phyloP scores from a whole-genome alignment of 1,284 basidiomycete genomes.

The Malassezia brasiliensis region DNA sequence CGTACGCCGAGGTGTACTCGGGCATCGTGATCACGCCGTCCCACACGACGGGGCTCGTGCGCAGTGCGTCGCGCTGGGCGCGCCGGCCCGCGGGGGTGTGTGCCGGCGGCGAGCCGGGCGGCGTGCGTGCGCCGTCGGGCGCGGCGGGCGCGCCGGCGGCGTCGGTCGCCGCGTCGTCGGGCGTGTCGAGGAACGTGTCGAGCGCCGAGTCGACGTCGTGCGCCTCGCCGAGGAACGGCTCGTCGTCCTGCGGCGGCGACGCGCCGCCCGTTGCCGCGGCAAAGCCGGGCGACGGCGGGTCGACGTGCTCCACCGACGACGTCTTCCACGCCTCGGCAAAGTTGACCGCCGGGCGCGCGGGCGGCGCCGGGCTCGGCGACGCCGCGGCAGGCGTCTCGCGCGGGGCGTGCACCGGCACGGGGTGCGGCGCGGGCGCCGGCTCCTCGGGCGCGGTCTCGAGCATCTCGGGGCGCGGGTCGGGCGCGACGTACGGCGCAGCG shows the following conservation, averaged over 20 bases:
- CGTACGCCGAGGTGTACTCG: constrained; percentile 33
- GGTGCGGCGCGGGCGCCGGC: constrained; percentile 7
- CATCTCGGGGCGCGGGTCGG: constrained; percentile 20
- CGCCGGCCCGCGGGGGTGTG: constrained; percentile 13
- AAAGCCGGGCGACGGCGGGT: constrained; percentile 2
- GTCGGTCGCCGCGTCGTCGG: background rate
- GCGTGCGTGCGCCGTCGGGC: constrained; percentile 21
- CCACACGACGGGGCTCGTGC: constrained; percentile 28
- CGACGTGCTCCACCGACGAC: background rate
- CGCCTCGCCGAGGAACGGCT: background rate
- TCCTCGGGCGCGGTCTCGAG: background rate
- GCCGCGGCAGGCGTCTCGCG: background rate
- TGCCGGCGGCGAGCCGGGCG: constrained; percentile 20
- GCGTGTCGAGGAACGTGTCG: background rate
- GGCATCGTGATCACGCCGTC: constrained; percentile 45
- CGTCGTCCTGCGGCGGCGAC: background rate
- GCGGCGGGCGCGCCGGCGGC: background rate
- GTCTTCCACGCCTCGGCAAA: constrained; percentile 5
- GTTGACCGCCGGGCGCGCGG: constrained; percentile 1
- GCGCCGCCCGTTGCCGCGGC: background rate
- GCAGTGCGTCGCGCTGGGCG: constrained; percentile 13
- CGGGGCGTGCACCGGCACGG: constrained; percentile 15
- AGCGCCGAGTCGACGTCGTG: constrained; percentile 1
- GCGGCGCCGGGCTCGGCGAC: background rate
- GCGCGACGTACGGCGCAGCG: background rate